These are phyloP conservation scores for Polytrichum commune DNA, from an alignment of 225 moss, liverwort and hornwort genomes.

Conservation along the genomic window DNA sequence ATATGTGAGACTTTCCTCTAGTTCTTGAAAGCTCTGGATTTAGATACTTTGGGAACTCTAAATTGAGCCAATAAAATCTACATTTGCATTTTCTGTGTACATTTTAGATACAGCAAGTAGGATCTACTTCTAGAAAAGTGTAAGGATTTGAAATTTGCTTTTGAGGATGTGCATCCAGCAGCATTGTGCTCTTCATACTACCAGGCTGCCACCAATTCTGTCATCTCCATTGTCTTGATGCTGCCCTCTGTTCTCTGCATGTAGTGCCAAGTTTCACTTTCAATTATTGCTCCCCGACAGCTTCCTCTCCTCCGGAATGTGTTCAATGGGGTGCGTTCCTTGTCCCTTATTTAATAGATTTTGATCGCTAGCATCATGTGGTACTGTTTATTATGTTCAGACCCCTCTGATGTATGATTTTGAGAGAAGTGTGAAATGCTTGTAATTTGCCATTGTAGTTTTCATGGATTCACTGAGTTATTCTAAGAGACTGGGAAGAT, in stretches of 20 bases:
- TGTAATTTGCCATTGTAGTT: not conserved
- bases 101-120: no score
- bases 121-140: no score
- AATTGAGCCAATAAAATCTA: no score
- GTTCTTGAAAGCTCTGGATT: not conserved
- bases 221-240: no score
- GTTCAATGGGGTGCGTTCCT: conserved; percentile 56
- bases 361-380: not conserved
- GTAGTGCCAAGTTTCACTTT: conserved; percentile 94
- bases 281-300: conserved; percentile 81
- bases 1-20: not conserved
- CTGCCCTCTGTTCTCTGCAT: not conserved
- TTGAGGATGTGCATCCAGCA: no score
- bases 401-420: not conserved
- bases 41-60: not conserved
- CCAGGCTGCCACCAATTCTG: no score
- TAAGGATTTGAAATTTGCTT: no score
- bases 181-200: no score
- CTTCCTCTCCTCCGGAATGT: conserved; percentile 60
- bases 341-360: not conserved
- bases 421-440: not conserved
- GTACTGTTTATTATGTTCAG: not conserved
- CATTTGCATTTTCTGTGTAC: no score
- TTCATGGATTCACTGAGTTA: not conserved
- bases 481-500: not conserved